Conservation (phyloP, 1,284 basidiomycete species). For the Agaricales sp. region DNA sequence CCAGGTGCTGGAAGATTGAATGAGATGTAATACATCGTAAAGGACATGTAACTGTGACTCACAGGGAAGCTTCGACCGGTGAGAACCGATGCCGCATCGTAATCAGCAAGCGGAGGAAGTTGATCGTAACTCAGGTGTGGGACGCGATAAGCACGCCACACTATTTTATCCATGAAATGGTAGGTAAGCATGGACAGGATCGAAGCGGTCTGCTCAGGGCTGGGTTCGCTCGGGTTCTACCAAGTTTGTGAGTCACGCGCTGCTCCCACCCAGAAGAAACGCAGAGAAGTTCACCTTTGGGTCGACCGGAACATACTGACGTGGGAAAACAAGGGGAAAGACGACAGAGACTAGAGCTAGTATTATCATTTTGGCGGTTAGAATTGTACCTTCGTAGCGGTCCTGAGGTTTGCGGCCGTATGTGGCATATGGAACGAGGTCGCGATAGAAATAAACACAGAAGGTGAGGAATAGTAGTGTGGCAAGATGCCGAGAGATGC, state of each 20-base stretch:
- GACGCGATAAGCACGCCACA: slow-evolving; percentile 33
- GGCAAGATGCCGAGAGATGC: slow-evolving; percentile 21
- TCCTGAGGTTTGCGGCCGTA: slow-evolving; percentile 26
- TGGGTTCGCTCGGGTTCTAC: slow-evolving; percentile 35
- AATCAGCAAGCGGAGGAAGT: slow-evolving; percentile 50
- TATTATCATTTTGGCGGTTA: slow-evolving; percentile 27
- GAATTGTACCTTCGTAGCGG: slow-evolving; percentile 19
- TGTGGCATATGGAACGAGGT: slow-evolving; percentile 52
- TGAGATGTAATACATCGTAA: slow-evolving; percentile 28
- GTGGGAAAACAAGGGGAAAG: slow-evolving; percentile 29
- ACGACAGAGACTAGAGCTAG: slow-evolving; percentile 22
- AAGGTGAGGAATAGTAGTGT: slow-evolving; percentile 26
- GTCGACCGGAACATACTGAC: slow-evolving; percentile 32
- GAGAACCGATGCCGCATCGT: slow-evolving; percentile 32
- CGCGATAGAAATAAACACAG: slow-evolving; percentile 46
- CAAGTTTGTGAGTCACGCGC: slow-evolving; percentile 4
- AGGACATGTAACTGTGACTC: slow-evolving; percentile 12
- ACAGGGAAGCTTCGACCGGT: slow-evolving; percentile 27
- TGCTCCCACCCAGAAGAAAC: neutral
- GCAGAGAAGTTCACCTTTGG: slow-evolving; percentile 23
- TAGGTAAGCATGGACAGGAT: slow-evolving; percentile 44
- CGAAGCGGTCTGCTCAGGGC: slow-evolving; percentile 60
- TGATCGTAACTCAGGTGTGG: slow-evolving; percentile 31
- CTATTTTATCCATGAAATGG: slow-evolving; percentile 45
- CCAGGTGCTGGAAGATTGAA: slow-evolving; percentile 25